These are phyloP conservation scores for Cutaneotrichosporon cavernicola DNA, from an alignment of 1,284 basidiomycete genomes.

Conservation along the genomic window DNA sequence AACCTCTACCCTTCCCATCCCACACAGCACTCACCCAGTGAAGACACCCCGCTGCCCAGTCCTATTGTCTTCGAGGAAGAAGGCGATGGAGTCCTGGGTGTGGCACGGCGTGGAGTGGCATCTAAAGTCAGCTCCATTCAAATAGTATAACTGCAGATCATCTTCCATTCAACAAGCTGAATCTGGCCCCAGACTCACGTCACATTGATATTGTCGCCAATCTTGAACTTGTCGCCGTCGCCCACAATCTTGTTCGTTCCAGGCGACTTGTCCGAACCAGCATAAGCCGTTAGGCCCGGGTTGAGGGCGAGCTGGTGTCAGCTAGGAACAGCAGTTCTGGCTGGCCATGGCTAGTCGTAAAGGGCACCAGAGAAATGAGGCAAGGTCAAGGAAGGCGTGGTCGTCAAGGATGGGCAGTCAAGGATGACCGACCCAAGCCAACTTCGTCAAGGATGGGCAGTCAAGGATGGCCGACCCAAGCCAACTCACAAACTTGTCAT, in stretches of 20 bases:
- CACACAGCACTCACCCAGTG: constrained; percentile 62
- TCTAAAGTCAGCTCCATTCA: constrained; percentile 51
- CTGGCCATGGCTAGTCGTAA: too few relatives aligned
- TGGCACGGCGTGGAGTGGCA: constrained; percentile 92
- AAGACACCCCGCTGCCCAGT: constrained; percentile 72
- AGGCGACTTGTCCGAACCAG: constrained; percentile 71
- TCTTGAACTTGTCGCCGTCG: constrained; percentile 70
- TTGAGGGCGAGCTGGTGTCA: constrained; percentile 37
- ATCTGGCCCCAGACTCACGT: constrained; percentile 55
- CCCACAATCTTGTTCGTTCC: constrained; percentile 71
- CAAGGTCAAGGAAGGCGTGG: too few relatives aligned
- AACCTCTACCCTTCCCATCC: not conserved
- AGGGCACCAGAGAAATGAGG: too few relatives aligned
- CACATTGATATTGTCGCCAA: constrained; percentile 70
- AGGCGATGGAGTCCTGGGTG: constrained; percentile 95
- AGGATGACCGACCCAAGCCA: not conserved
- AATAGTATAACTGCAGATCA: too few relatives aligned
- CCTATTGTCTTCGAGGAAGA: constrained; percentile 67
- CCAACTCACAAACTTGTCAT: constrained; percentile 58
- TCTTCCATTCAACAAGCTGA: too few relatives aligned
- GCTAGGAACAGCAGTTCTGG: not conserved
- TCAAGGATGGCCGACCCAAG: not conserved
- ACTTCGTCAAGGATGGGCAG: constrained; percentile 13
- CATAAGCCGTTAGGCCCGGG: constrained; percentile 73
- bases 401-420: too few relatives aligned